Base-by-base conservation (phyloP, 345 rosid genomes). In the Theobroma cacao region DNA sequence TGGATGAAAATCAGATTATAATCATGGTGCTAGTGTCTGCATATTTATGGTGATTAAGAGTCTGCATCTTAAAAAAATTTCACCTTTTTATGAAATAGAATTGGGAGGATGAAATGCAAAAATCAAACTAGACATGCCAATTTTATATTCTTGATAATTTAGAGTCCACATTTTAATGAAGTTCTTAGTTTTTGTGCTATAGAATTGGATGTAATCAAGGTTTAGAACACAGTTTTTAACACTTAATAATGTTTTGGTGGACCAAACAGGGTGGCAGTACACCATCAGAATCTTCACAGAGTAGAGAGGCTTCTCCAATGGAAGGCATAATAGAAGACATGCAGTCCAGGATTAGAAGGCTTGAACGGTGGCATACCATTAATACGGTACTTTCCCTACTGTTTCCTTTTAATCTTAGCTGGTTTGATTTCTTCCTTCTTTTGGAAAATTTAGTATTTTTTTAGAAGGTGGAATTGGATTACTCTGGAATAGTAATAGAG, bases 291-390 rank as follows among this genome's bases (percentile, higher is more conserved):
- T 87, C 99, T 45, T 90, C 98, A 38, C 94, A 87, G 67, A 79
- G 87, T 79, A 88, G 95, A 83, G 99, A 90, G 62, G 87, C 82
- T 36, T 79, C 92, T 75, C 86, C 95, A 2, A 79, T 90, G 67
- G 98, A 92, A 79, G 89, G 87, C 50, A 78, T 91, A n/a, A 84
- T 94, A 76, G 99, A 97, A 75, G 98, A 94, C 75, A 81, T 97
- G 98, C 98, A 93, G 72, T 84, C 89, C 50, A 83, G 99, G 82
- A 91, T 97, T 68, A 93, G 80, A 28, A 68, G 74, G 58, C 74
- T 69, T 43, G 99, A 97, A 84, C 89, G 94, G 43, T 93, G 98
- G 98, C 94, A 94, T n/a, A 79, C 95, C 18, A 91, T 97, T 63
- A 97, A 97, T 75, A 88, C 97, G 90, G 99, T 97, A 88, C 45